These are phyloP conservation scores for Plasmodium gonderi DNA, from an alignment of 169 alveolate genomes.

Conservation along the genomic window DNA sequence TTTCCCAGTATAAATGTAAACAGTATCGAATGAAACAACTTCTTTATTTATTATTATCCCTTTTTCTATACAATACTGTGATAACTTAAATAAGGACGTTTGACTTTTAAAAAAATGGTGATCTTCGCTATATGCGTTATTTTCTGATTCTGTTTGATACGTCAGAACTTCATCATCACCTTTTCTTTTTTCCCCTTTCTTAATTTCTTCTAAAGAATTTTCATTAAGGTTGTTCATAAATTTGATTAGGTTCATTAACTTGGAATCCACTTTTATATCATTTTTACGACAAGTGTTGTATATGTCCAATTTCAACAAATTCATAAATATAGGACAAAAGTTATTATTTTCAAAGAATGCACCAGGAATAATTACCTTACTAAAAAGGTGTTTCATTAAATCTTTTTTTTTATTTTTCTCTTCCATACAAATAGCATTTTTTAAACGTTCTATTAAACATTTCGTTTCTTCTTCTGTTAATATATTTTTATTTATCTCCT, in stretches of 20 bases:
- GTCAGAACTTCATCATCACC: not conserved
- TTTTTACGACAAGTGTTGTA: conserved; percentile 30
- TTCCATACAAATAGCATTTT: conserved; percentile 16
- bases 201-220: too few relatives aligned
- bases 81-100: conserved; percentile 53
- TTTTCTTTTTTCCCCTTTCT: not conserved
- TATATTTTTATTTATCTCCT: not conserved
- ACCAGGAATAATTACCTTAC: conserved; percentile 71
- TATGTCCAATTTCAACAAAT: conserved; percentile 46
- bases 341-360: conserved; percentile 71
- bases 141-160: not conserved
- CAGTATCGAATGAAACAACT: conserved; percentile 37
- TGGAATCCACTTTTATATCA: not conserved
- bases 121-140: conserved; percentile 19
- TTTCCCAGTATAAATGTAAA: conserved; percentile 57
- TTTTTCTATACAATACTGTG: conserved; percentile 72
- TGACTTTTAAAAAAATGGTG: conserved; percentile 26
- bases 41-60: conserved; percentile 7
- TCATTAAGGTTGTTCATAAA: conserved; percentile 36
- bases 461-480: not conserved
- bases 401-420: conserved; percentile 7
- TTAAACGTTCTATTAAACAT: not conserved
- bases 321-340: conserved; percentile 74
- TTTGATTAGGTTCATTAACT: conserved; percentile 16
- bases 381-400: conserved; percentile 26